phyloP scores from a whole-genome alignment of 805 yeast genomes.

The Metschnikowia similis region DNA sequence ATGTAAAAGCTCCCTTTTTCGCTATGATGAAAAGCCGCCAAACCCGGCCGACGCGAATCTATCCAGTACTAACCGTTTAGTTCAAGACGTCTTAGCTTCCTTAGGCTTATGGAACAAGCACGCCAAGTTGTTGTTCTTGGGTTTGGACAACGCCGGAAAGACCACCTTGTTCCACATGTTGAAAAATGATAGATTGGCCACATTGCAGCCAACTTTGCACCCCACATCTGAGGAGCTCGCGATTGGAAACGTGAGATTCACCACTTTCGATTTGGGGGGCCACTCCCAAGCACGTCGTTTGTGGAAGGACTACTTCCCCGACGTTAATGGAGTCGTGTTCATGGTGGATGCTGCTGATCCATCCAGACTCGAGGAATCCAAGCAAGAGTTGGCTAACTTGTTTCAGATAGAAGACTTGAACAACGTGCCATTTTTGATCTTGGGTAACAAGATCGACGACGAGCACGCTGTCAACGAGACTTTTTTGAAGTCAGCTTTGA shows the following conservation, averaged over 20 bases:
- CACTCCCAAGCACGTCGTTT: conserved; percentile 98
- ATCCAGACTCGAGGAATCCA: conserved; percentile 90
- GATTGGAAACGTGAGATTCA: conserved; percentile 92
- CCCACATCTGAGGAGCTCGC: conserved; percentile 98
- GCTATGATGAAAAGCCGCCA: not conserved
- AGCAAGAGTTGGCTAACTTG: conserved; percentile 89
- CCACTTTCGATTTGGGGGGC: conserved; percentile 98
- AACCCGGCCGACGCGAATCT: not conserved
- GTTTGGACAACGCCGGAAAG: conserved; percentile 46
- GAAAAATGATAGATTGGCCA: conserved; percentile 93
- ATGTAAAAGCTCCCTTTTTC: conserved; percentile 15
- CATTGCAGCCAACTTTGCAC: conserved; percentile 95
- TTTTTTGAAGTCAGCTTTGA: conserved; percentile 86
- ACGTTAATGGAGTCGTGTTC: conserved; percentile 95
- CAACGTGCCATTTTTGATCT: conserved; percentile 84
- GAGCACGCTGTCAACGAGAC: conserved; percentile 93
- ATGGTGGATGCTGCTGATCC: conserved; percentile 97
- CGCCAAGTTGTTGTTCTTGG: conserved; percentile 44
- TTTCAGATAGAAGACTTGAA: conserved; percentile 88
- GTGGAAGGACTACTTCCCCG: conserved; percentile 99
- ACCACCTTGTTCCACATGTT: conserved; percentile 46
- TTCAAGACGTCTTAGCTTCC: conserved; percentile 43
- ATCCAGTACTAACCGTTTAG: conserved; percentile 23
- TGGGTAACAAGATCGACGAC: conserved; percentile 96
- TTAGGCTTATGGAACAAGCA: conserved; percentile 48